Conservation (phyloP, 169 alveolate genomes). For the Plasmodium reichenowi region DNA sequence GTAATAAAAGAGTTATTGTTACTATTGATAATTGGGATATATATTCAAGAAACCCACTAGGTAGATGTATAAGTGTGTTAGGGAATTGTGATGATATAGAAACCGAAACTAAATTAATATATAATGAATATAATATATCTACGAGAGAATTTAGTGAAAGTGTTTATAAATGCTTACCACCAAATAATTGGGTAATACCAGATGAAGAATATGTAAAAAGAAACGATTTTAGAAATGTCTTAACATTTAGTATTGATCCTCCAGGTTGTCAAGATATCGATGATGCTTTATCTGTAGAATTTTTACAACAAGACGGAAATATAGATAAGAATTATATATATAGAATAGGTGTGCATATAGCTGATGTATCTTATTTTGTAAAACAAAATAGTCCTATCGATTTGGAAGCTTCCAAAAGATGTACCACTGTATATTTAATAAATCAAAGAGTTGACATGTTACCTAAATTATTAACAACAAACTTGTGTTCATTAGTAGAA, state of each 20-base stretch:
- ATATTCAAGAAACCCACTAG: slow-evolving; percentile 90
- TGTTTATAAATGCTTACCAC: slow-evolving; percentile 94
- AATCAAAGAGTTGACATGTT: slow-evolving; percentile 99
- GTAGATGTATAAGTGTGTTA: slow-evolving; percentile 93
- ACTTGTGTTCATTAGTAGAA: slow-evolving; percentile 94
- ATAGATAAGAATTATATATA: slow-evolving; percentile 76
- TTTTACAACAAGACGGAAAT: slow-evolving; percentile 46
- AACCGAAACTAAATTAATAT: slow-evolving; percentile 90
- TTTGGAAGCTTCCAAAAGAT: slow-evolving; percentile 98
- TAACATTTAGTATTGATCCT: slow-evolving; percentile 98
- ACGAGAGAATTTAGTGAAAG: slow-evolving; percentile 91
- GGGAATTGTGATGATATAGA: slow-evolving; percentile 93
- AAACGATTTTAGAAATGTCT: slow-evolving; percentile 88
- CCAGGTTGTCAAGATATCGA: slow-evolving; percentile 99
- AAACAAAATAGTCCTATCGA: slow-evolving; percentile 96
- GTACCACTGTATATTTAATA: slow-evolving; percentile 97
- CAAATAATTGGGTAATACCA: slow-evolving; percentile 91
- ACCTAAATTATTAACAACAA: slow-evolving; percentile 96
- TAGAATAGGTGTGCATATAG: slow-evolving; percentile 99
- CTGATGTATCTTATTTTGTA: slow-evolving; percentile 99
- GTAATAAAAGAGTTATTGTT: slow-evolving; percentile 92
- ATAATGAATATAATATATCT: slow-evolving; percentile 87
- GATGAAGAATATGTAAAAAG: slow-evolving; percentile 86
- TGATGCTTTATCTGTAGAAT: slow-evolving; percentile 95
- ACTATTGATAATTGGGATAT: slow-evolving; percentile 91